Conservation (phyloP, 106 monocot species). For the Acanthochlamys bracteata region DNA sequence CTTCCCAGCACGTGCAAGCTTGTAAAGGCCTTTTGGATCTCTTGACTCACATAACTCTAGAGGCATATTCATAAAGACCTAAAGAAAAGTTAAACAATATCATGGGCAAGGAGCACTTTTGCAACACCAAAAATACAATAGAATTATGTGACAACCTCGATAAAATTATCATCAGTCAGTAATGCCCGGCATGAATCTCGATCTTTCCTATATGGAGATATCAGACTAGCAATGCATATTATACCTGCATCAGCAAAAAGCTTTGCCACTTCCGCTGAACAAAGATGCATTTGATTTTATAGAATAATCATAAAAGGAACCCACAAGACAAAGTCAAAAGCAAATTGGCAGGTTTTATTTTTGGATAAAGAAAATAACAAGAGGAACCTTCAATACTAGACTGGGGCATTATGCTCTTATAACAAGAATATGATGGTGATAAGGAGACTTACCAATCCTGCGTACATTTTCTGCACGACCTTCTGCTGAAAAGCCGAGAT, state of each 20-base stretch:
- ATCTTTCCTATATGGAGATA: slow-evolving; percentile 81
- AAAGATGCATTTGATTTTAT: not conserved
- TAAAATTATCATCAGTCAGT: slow-evolving; percentile 47
- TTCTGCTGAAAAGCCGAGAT: slow-evolving; percentile 76
- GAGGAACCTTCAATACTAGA: too few species aligned
- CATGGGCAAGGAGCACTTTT: not conserved
- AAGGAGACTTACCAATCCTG: slow-evolving; percentile 51
- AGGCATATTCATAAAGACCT: slow-evolving; percentile 92
- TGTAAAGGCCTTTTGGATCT: slow-evolving; percentile 90
- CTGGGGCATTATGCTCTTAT: too few species aligned
- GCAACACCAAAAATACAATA: not conserved
- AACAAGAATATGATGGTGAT: not conserved
- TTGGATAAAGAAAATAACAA: not conserved
- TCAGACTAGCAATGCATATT: slow-evolving; percentile 82
- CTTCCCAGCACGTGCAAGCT: slow-evolving; percentile 87
- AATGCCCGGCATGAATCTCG: slow-evolving; percentile 72
- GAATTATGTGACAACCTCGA: slow-evolving; percentile 37
- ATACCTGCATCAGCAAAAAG: slow-evolving; percentile 85
- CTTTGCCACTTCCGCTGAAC: slow-evolving; percentile 74
- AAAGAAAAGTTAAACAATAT: not conserved
- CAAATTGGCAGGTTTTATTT: not conserved
- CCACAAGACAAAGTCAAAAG: not conserved
- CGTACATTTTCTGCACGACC: slow-evolving; percentile 83
- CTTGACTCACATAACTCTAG: slow-evolving; percentile 74
- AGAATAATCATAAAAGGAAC: not conserved